These are phyloP conservation scores for Paraglomus brasilianum DNA, from an alignment of 192 early-diverging fungal species.

Conservation along the genomic window DNA sequence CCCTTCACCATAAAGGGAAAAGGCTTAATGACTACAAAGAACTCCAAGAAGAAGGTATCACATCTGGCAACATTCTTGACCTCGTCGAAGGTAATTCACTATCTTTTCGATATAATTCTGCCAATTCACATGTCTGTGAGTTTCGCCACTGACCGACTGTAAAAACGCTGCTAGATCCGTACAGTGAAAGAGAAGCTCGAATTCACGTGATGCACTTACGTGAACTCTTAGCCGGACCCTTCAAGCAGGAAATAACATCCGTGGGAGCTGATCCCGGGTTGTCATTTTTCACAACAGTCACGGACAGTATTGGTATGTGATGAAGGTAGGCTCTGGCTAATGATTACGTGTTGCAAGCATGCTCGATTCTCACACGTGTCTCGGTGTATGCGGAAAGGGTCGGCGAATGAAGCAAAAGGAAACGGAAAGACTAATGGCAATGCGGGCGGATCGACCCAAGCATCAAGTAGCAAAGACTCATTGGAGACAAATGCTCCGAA, in stretches of 20 bases:
- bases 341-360: conserved; percentile 1
- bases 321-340: conserved; percentile 1
- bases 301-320: conserved; percentile 56
- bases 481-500: conserved; percentile 36
- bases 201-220: conserved; percentile 86
- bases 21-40: conserved; percentile 76
- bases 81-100: conserved; percentile 62
- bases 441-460: conserved; percentile 34
- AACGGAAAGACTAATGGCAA: conserved; percentile 29
- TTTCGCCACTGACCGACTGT: not conserved
- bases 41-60: conserved; percentile 68
- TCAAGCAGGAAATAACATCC: conserved; percentile 51
- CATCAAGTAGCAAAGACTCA: conserved; percentile 17
- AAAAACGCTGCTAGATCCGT: conserved; percentile 53
- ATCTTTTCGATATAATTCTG: not conserved
- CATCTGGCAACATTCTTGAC: conserved; percentile 61
- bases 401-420: conserved; percentile 12
- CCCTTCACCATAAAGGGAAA: conserved; percentile 68
- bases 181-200: conserved; percentile 91
- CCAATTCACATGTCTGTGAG: not conserved
- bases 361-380: not conserved
- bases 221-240: conserved; percentile 80
- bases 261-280: conserved; percentile 72
- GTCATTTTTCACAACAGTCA: conserved; percentile 67
- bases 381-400: conserved; percentile 4